Base-by-base conservation (phyloP, 129 eudicot species). In the Chrysanthemum lavandulifolium region DNA sequence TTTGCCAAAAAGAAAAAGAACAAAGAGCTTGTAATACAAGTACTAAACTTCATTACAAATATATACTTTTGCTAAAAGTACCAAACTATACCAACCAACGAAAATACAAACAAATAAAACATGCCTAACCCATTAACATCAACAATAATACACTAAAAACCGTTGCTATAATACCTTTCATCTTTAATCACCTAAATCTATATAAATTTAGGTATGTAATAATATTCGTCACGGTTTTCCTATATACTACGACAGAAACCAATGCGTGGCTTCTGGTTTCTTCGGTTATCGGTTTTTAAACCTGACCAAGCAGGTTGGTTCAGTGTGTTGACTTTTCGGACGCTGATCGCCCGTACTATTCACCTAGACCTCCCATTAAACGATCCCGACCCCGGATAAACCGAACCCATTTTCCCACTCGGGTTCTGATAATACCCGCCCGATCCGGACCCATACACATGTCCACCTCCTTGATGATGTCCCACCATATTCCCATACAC, bases 371-470 rank as follows among this genome's bases (percentile, higher is more conserved):
- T 79, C 70, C 91, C 86, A 16, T 78, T 62, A 21, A 81, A 65
- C 1, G 86, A 54, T 54, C 85, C 85, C 14, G 85, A 15, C 31
- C 86, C 87, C 1, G 81, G 76, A 69, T 78, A 86, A 63, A 66
- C 83, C 61, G 87, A 80, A 33, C 85, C 81, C n/a, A 86, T 71
- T 62, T 83, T 80, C 1, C 86, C 80, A 59, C 80, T 48, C 63
- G 75, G 78, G 66, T 79, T 78, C 73, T 79, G 92, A 13, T 80
- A 75, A 78, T 82, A 84, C 12, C 82, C 69, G 58, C 84, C 82
- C 56, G 86, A 62, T 27, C 87, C 87, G 3, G 86, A 62, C 50
- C 87, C 87, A 5, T 82, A 87, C 23, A 66, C 54, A 33, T 72
- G 81, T 45, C 83, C 81, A 5, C 80, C 81, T 3, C 36, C 36